These are phyloP conservation scores for Torrubiellomyces zombiae DNA, from an alignment of 2,329 filamentous ascomycete species.

Conservation along the genomic window DNA sequence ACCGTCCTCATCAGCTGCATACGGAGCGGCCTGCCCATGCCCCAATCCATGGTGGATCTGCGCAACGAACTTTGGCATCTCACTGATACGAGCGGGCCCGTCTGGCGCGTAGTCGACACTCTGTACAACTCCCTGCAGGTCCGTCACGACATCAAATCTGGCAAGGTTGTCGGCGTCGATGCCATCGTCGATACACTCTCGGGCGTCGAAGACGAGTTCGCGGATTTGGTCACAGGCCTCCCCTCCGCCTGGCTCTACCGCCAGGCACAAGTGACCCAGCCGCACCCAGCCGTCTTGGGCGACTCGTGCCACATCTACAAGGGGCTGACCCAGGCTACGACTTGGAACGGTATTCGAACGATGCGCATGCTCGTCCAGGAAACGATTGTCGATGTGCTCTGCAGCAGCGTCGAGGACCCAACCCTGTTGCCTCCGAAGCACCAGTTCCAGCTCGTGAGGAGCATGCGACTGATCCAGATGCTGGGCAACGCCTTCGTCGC, in stretches of 20 bases:
- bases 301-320: constrained; percentile 28
- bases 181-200: constrained; percentile 19
- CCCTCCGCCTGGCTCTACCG: constrained; percentile 25
- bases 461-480: constrained; percentile 19
- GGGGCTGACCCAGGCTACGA: constrained; percentile 25
- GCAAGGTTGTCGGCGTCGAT: constrained; percentile 17
- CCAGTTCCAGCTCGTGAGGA: constrained; percentile 19
- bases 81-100: constrained; percentile 19
- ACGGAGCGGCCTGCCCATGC: constrained; percentile 30
- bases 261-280: constrained; percentile 19
- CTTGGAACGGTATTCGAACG: constrained; percentile 31
- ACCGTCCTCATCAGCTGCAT: constrained; percentile 34
- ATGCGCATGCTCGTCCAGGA: constrained; percentile 30
- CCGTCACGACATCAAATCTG: constrained; percentile 27
- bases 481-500: constrained; percentile 26
- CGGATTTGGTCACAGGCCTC: constrained; percentile 19
- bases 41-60: constrained; percentile 28
- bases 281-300: constrained; percentile 24
- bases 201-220: constrained; percentile 25
- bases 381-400: constrained; percentile 27
- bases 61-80: constrained; percentile 23
- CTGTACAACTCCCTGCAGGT: constrained; percentile 28
- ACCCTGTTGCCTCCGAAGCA: constrained; percentile 13
- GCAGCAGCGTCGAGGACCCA: constrained; percentile 14
- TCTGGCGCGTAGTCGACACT: constrained; percentile 25